Conservation (phyloP, 2,329 filamentous ascomycete species). For the Cercospora citrullina region DNA sequence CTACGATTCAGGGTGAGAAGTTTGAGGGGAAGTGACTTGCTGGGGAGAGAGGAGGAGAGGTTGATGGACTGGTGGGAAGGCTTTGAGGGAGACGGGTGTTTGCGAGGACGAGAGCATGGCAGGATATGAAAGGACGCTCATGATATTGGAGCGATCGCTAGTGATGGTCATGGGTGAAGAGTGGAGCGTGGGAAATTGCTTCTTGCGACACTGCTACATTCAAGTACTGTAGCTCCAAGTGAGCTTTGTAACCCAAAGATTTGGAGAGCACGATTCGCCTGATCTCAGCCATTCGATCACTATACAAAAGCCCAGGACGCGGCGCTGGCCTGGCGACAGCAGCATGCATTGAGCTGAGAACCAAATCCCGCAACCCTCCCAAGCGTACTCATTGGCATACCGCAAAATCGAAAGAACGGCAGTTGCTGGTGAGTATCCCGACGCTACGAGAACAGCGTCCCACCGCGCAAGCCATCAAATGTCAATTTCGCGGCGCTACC, state of each 20-base stretch:
- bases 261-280: background rate
- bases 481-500: background rate
- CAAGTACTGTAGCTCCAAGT: background rate
- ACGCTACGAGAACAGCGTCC: background rate
- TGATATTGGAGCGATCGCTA: background rate
- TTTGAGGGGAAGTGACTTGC: slow-evolving; percentile 37
- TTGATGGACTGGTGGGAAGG: background rate
- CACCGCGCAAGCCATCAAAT: background rate
- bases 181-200: background rate
- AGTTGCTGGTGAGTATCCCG: background rate
- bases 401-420: too few species aligned
- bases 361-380: background rate
- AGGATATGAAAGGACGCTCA: background rate
- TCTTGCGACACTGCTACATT: background rate
- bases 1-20: slow-evolving; percentile 87
- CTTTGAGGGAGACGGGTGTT: background rate
- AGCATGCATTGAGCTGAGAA: background rate
- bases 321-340: background rate
- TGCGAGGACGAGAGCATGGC: background rate
- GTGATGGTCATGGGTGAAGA: background rate
- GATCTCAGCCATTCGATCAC: background rate
- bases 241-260: background rate
- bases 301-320: background rate
- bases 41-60: background rate
- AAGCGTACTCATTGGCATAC: background rate